phyloP scores from a whole-genome alignment of 2,329 filamentous ascomycete species.

The Daldinia eschscholtzii region DNA sequence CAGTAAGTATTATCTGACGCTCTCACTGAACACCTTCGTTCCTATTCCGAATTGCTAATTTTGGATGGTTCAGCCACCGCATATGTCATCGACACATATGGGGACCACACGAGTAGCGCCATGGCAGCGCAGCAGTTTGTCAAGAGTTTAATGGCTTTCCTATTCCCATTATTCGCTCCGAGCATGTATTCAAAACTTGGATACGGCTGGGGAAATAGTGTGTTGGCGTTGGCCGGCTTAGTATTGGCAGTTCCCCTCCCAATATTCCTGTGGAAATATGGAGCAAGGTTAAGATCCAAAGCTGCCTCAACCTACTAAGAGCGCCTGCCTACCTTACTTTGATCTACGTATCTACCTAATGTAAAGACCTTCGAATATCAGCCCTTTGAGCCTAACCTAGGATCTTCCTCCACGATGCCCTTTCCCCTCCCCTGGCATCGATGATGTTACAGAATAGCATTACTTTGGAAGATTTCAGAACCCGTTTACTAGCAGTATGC shows the following conservation, averaged over 20 bases:
- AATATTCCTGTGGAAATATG: conserved; percentile 60
- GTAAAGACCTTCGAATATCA: background rate
- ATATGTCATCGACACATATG: conserved; percentile 63
- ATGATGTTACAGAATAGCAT: too few relatives aligned
- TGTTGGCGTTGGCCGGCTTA: conserved; percentile 60
- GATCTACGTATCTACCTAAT: too few relatives aligned
- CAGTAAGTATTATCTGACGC: conserved; percentile 56
- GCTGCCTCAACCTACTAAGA: conserved; percentile 4
- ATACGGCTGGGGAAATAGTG: conserved; percentile 58
- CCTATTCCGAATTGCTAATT: background rate
- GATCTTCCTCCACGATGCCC: too few relatives aligned
- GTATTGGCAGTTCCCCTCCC: conserved; percentile 58
- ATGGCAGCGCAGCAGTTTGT: conserved; percentile 20
- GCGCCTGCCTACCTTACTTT: background rate
- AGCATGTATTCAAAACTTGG: conserved; percentile 55
- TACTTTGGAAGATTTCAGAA: too few relatives aligned
- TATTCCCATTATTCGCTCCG: conserved; percentile 64
- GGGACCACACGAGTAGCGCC: conserved; percentile 37
- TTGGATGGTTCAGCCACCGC: conserved; percentile 60
- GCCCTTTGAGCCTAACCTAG: too few relatives aligned
- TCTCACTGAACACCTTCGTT: too few relatives aligned
- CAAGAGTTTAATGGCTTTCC: conserved; percentile 59
- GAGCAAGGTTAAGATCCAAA: conserved; percentile 52
- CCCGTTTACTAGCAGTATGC: too few relatives aligned
- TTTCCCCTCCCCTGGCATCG: too few relatives aligned